Evolutionary conservation across 257 asterid species (phyloP), one percentile per base, ranked within the genome.

Genomic region (Primulina tabacum): DNA sequence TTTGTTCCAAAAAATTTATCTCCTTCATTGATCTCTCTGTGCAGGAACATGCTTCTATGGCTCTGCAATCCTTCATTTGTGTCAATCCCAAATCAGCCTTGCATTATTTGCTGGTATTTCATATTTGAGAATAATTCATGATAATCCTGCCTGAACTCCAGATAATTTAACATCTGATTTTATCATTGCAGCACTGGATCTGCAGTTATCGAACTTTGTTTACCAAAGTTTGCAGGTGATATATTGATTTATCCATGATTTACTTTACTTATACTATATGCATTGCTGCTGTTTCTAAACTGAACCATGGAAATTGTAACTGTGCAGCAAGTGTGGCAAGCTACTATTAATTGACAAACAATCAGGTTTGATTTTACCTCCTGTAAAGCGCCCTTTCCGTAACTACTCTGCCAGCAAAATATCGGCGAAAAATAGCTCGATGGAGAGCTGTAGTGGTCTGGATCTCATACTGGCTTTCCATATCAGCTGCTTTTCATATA

Each of bases 31-130:
- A 70, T 60, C 37, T 32, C 40, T 52, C 50, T 24, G 50, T 67
- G 76, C 86, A 92, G 97, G 95, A 87, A 75, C 99, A 93, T 73
- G 96, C 97, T 73, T 85, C 95, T 61, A 79, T 89, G 86, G 97
- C 99, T 75, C 79, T 93, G 68, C 97, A 90, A 77, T 81, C 86
- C 81, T 90, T 90, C 71, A 83, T 79, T 58, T 80, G 87, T 63
- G 62, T 73, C 65, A 70, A 79, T 75, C 78, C 90, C 0, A 87
- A 85, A 65, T 75, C 87, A 57, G 84, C 95, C 62, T 76, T 93
- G 78, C 79, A 82, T 35, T 70, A 75, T 29, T 76, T 89, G 65
- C 85, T 92, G 97, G 96, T 92, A 92, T 12, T 66, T 64, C 53
- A 47, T 47, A 16, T 47, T 47, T 14, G 53, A 71, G 34, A 21